phyloP scores from a whole-genome alignment of 495 filamentous ascomycete species.

The Trichoderma reesei region DNA sequence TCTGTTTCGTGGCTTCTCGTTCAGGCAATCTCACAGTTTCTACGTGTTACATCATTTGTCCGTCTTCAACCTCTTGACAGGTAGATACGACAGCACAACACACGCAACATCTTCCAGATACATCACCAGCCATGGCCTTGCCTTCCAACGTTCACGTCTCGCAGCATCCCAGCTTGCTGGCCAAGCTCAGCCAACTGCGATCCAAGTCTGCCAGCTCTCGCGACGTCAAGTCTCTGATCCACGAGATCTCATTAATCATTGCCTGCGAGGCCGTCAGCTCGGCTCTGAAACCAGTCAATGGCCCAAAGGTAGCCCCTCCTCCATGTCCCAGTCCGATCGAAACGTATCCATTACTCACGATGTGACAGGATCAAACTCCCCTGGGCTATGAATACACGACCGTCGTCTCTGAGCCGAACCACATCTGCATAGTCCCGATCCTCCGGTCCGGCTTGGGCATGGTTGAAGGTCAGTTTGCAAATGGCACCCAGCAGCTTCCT shows the following conservation, averaged over 20 bases:
- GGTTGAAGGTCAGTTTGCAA: constrained; percentile 54
- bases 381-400: constrained; percentile 62
- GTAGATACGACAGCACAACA: not conserved
- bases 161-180: constrained; percentile 71
- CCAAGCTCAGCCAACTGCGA: constrained; percentile 84
- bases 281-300: constrained; percentile 41
- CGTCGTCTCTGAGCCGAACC: constrained; percentile 44
- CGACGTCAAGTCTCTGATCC: constrained; percentile 71
- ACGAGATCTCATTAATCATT: constrained; percentile 78
- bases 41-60: constrained; percentile 2
- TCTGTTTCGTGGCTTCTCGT: not conserved
- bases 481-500: no score
- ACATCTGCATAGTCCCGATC: constrained; percentile 81
- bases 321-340: not conserved
- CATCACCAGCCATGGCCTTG: constrained; percentile 26
- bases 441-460: constrained; percentile 82
- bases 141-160: constrained; percentile 74
- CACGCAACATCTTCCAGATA: not conserved
- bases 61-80: not conserved
- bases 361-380: constrained; percentile 56
- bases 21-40: constrained; percentile 1
- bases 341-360: not conserved
- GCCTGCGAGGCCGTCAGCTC: constrained; percentile 71
- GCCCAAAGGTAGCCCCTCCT: constrained; percentile 30
- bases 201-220: constrained; percentile 56